These are phyloP conservation scores for Fusarium goolgardi DNA, from an alignment of 2,329 filamentous ascomycete genomes.

Conservation along the genomic window DNA sequence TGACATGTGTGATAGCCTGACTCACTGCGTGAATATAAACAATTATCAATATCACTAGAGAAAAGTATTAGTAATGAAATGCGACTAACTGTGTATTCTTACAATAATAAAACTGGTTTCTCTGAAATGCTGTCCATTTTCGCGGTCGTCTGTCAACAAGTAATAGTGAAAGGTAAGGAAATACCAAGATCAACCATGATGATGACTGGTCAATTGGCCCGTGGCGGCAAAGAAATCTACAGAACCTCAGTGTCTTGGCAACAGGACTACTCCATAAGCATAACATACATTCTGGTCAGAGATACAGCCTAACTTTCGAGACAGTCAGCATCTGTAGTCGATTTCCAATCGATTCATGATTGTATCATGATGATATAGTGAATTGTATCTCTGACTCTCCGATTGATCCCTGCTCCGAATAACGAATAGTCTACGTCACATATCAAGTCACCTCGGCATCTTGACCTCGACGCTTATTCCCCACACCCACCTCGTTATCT, in stretches of 20 bases:
- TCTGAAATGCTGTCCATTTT: not conserved
- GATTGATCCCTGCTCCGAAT: not conserved
- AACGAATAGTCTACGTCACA: not conserved
- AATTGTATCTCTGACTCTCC: fast-evolving
- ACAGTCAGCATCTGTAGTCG: no score
- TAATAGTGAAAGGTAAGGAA: fast-evolving
- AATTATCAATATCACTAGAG: conserved; percentile 96
- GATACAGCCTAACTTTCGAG: no score
- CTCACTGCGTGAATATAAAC: conserved; percentile 88
- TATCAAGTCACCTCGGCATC: conserved; percentile 23
- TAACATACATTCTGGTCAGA: not conserved
- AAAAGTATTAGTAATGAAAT: not conserved
- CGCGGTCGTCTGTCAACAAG: fast-evolving
- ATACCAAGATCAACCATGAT: fast-evolving
- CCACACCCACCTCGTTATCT: conserved; percentile 24
- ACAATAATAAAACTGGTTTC: conserved; percentile 60
- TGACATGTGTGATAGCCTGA: not conserved
- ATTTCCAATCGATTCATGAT: no score
- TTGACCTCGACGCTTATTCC: not conserved
- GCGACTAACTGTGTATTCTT: not conserved
- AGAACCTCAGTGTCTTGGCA: not conserved
- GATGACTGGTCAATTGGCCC: not conserved
- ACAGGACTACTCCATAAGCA: not conserved
- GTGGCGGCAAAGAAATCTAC: not conserved
- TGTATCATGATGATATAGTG: no score